Evolutionary conservation across 2,329 filamentous ascomycete species (phyloP), one percentile per base, ranked within the genome.

Genomic region (Aspergillus calidoustus): DNA sequence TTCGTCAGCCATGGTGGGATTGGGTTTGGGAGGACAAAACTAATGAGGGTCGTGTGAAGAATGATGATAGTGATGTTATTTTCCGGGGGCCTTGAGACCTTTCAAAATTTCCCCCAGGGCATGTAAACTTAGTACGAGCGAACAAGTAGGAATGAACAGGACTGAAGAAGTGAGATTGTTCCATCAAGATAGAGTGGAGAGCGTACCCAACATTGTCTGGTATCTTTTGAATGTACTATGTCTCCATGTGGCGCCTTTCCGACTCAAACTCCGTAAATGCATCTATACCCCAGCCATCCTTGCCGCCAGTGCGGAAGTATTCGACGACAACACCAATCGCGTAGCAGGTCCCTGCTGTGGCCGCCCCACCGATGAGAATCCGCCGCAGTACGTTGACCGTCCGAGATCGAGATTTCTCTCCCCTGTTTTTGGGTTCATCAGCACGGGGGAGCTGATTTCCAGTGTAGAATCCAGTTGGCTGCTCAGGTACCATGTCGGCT

Each of bases 271-370:
- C 71, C 8, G 76, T 79, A 52, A 80, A 79, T 1, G 68, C 77
- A 54, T 77, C 72, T 23, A 76, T 72, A 2, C 77, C 76, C 48
- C 64, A 61, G 13, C 77, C 77, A 51, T 79, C 76, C 44, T 70
- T 44, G 0, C 77, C 77, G 6, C 77, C 77, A 13, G 77, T 79
- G 28, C 77, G 72, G 65, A 80, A 79, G 63, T 76, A 80, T 64
- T 80, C 77, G 11, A 63, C 67, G 4, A 77, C 71, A 38, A 77
- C 77, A 4, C 78, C 77, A 38, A 79, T 66, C 2, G 77, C 76
- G 68, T 81, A 81, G 59, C 75, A 80, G 5, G 76, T 75, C 38
- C 68, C 75, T 25, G 73, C 77, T 2, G 76, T 76, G 4, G 69
- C 70, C 1, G 66, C 66, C 6, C 78, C 74, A 23, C 73, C 67